Conservation (phyloP, 106 monocot species). For the Agapanthus africanus region DNA sequence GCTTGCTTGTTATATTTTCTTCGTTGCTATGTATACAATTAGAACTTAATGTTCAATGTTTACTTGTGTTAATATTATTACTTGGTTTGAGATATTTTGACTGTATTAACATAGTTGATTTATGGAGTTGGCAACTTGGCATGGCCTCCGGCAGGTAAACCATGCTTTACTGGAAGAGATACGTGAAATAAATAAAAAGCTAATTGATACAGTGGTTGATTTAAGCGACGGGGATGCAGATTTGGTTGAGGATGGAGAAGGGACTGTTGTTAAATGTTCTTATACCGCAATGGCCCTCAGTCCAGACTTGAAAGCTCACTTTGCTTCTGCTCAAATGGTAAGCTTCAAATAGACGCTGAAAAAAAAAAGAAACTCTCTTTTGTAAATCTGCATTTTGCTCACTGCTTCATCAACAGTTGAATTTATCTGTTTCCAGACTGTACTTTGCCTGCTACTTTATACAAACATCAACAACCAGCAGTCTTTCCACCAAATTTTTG, state of each 20-base stretch:
- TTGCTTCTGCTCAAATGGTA: slow-evolving; percentile 50
- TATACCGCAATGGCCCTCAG: slow-evolving; percentile 57
- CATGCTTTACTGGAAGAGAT: slow-evolving; percentile 62
- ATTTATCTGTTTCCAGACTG: too few relatives aligned
- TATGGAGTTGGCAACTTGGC: not conserved
- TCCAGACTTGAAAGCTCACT: slow-evolving; percentile 49
- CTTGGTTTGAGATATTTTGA: not conserved
- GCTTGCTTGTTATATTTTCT: too few relatives aligned
- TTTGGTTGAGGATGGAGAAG: slow-evolving; percentile 38
- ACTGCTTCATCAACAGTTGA: too few relatives aligned
- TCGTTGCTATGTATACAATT: too few relatives aligned
- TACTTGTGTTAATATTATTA: too few relatives aligned
- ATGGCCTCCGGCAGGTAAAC: slow-evolving; percentile 34
- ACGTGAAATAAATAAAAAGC: slow-evolving; percentile 56
- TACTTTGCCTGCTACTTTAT: too few relatives aligned
- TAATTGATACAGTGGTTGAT: slow-evolving; percentile 63
- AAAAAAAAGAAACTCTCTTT: too few relatives aligned
- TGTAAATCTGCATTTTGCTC: too few relatives aligned
- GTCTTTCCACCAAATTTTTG: too few relatives aligned
- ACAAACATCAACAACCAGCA: too few relatives aligned
- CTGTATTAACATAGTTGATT: not conserved
- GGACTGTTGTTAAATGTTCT: slow-evolving; percentile 54
- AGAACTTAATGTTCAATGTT: too few relatives aligned
- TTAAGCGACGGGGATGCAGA: slow-evolving; percentile 52
- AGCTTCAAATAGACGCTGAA: slow-evolving; percentile 11